A percentile compares a stretch with the other conserved stretches of the same genome.
These are phyloP conservation scores for rapeseed (Brassica napus) DNA, from an alignment of 345 rosid species.

Conservation along the genomic window DNA sequence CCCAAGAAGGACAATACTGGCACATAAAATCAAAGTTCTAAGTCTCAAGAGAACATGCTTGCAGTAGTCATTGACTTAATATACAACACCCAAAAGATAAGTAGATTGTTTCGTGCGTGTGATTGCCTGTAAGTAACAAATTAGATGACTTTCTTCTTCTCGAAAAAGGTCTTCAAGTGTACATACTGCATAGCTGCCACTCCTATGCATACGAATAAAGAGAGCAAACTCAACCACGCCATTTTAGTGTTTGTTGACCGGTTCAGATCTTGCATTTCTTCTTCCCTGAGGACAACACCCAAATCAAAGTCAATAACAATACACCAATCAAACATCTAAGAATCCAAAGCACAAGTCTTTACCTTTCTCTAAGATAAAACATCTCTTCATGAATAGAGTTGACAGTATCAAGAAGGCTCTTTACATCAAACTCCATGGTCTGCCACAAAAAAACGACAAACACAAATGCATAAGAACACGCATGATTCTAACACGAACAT, in stretches of 20 bases:
- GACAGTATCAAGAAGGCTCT: constrained; percentile 40
- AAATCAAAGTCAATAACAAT: constrained; percentile 10
- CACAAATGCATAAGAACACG: constrained; percentile 1
- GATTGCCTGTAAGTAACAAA: neutral
- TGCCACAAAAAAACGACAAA: constrained; percentile 18
- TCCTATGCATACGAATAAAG: constrained; percentile 70
- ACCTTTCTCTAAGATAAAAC: constrained; percentile 47
- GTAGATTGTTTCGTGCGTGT: neutral
- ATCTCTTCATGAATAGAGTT: constrained; percentile 42
- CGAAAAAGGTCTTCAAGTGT: constrained; percentile 91
- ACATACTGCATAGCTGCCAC: constrained; percentile 85
- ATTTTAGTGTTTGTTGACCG: constrained; percentile 66
- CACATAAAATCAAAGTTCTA: constrained; percentile 5
- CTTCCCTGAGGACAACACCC: constrained; percentile 62
- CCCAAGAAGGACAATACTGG: neutral
- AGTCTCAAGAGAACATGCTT: constrained; percentile 3
- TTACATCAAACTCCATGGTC: constrained; percentile 38
- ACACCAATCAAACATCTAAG: neutral
- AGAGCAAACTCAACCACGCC: constrained; percentile 78
- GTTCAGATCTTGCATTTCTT: constrained; percentile 88
- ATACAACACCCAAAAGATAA: constrained; percentile 30
- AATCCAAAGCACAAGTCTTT: neutral
- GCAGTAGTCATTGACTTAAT: constrained; percentile 26
- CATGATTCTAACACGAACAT: too few species aligned
- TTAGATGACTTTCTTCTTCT: constrained; percentile 92